Conservation (phyloP, 108 stramenopile genomes). For the Thalassiosira profunda region DNA sequence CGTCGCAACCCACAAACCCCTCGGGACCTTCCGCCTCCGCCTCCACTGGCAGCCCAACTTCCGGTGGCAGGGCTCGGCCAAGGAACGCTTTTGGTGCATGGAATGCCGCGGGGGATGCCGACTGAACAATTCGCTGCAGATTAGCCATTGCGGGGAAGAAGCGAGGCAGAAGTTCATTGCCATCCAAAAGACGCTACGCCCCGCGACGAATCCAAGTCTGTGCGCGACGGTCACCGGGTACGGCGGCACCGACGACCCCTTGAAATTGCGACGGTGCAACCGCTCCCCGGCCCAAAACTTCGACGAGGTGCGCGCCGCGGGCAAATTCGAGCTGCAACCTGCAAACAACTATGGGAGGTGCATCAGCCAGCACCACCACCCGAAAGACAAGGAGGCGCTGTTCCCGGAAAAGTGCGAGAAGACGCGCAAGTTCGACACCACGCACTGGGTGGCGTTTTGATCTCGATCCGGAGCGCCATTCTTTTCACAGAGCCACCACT, state of each 20-base stretch:
- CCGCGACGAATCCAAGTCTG: slow-evolving; percentile 4
- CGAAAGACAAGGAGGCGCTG: slow-evolving; percentile 11
- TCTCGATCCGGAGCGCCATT: too few species aligned
- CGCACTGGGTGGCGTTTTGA: slow-evolving; percentile 20
- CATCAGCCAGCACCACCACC: slow-evolving; percentile 21
- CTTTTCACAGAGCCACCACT: too few species aligned
- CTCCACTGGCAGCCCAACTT: slow-evolving; percentile 17
- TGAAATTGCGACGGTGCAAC: slow-evolving; percentile 2
- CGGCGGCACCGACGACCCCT: not conserved
- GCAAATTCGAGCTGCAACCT: slow-evolving; percentile 13
- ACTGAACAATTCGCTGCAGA: not conserved
- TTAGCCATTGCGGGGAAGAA: not conserved
- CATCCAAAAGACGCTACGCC: slow-evolving; percentile 13
- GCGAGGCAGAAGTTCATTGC: slow-evolving; percentile 18
- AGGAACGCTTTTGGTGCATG: slow-evolving; percentile 23
- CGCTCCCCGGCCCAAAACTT: slow-evolving; percentile 8
- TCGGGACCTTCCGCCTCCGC: slow-evolving; percentile 6
- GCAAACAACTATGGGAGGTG: not conserved
- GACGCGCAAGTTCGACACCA: slow-evolving; percentile 10
- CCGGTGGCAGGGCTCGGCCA: slow-evolving; percentile 7
- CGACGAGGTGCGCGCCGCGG: not conserved
- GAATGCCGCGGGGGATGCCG: slow-evolving; percentile 10
- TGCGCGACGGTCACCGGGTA: slow-evolving; percentile 9
- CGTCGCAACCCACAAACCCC: slow-evolving; percentile 5
- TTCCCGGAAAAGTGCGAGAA: slow-evolving; percentile 9